Percentiles rank a stretch among this genome's conserved stretches.
These are phyloP conservation scores for Pittosporum tobira DNA, from an alignment of 129 eudicot species.

Conservation along the genomic window DNA sequence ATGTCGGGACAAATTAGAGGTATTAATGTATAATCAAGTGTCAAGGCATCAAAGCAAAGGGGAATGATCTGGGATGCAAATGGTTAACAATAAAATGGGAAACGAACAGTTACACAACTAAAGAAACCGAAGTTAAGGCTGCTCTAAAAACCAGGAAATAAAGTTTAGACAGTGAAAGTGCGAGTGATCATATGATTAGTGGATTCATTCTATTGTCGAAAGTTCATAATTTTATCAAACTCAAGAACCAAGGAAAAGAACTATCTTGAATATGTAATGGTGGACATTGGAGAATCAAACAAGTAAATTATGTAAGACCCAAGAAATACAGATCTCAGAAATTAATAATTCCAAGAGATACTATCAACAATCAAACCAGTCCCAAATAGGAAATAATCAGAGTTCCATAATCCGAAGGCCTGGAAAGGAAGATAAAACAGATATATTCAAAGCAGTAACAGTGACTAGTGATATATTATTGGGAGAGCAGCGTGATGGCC, in stretches of 20 bases:
- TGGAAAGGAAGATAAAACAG: neutral
- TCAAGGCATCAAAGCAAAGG: neutral
- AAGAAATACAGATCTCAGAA: no score
- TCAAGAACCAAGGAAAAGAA: neutral
- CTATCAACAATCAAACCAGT: no score
- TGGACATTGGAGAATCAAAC: neutral
- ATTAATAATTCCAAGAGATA: no score
- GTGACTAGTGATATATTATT: neutral
- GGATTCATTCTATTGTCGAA: no score
- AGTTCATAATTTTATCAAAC: no score
- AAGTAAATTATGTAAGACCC: neutral
- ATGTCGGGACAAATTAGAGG: neutral
- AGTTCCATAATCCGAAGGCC: neutral
- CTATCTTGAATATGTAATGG: neutral
- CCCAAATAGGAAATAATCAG: neutral
- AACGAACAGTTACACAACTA: no score
- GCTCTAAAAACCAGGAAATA: no score
- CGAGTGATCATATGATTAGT: no score
- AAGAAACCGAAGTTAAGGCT: no score
- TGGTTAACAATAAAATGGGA: no score
- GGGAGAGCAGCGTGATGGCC: neutral
- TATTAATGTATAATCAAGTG: no score
- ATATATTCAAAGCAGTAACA: neutral
- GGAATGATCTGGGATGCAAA: neutral
- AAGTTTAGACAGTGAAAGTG: no score